phyloP scores from a whole-genome alignment of 2,329 filamentous ascomycete genomes.

The Bretziella fagacearum region DNA sequence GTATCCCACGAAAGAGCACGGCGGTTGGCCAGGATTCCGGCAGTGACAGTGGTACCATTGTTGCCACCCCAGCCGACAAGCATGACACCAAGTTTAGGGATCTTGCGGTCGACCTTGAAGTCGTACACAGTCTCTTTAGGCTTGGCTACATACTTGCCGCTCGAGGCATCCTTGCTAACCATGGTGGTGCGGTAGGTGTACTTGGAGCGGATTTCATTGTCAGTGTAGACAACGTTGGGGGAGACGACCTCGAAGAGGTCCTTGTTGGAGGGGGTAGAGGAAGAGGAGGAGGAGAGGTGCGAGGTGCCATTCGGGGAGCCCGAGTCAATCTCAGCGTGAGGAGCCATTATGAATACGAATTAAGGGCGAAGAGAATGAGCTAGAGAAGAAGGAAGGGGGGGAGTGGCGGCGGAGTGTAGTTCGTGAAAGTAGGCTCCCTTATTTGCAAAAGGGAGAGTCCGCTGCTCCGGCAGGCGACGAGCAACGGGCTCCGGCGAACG shows the following conservation, averaged over 20 bases:
- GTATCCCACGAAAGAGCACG: constrained; percentile 80
- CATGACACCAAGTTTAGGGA: constrained; percentile 93
- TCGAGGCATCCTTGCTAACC: constrained; percentile 46
- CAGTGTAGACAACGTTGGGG: constrained; percentile 82
- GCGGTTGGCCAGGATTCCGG: constrained; percentile 91
- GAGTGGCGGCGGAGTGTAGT: constrained; percentile 12
- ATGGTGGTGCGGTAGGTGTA: constrained; percentile 94
- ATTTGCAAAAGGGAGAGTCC: constrained; percentile 44
- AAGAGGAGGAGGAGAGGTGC: constrained; percentile 22
- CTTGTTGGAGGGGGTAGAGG: constrained; percentile 26
- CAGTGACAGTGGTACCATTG: constrained; percentile 94
- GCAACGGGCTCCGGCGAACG: constrained; percentile 92
- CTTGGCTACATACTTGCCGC: constrained; percentile 65
- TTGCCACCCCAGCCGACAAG: constrained; percentile 95
- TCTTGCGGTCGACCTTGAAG: constrained; percentile 91
- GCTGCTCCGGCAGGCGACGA: constrained; percentile 71
- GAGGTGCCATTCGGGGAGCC: constrained; percentile 33
- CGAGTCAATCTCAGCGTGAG: constrained; percentile 56
- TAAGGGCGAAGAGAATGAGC: constrained; percentile 17
- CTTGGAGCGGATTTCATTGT: constrained; percentile 74
- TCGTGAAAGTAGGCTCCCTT: constrained; percentile 23
- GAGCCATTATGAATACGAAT: constrained; percentile 60
- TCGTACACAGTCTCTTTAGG: constrained; percentile 85
- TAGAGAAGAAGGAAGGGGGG: neutral
- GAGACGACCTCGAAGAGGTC: constrained; percentile 75